Percentiles rank a stretch among this genome's conserved stretches.
These are phyloP conservation scores for Termitomyces sp. DNA, from an alignment of 768 basidiomycete genomes.

Conservation along the genomic window DNA sequence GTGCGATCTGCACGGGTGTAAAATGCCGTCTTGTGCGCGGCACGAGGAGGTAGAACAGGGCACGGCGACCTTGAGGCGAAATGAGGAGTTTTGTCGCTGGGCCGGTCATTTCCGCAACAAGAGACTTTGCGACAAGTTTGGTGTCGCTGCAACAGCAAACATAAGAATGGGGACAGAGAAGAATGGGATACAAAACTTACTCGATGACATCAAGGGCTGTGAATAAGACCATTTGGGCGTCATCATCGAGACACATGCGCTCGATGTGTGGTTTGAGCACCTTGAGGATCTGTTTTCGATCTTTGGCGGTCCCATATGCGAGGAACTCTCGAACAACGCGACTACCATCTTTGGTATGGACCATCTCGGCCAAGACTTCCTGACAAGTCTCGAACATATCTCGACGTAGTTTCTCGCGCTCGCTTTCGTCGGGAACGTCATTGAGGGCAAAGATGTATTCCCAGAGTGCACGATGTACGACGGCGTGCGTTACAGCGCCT, in stretches of 20 bases:
- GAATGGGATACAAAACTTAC: slow-evolving; percentile 35
- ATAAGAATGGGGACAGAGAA: not conserved
- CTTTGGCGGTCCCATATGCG: slow-evolving; percentile 82
- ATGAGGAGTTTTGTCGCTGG: slow-evolving; percentile 51
- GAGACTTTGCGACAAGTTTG: slow-evolving; percentile 77
- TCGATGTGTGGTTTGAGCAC: slow-evolving; percentile 84
- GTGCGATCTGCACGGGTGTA: slow-evolving; percentile 71
- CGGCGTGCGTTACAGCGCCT: slow-evolving; percentile 78
- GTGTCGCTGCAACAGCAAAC: slow-evolving; percentile 60
- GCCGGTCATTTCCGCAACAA: slow-evolving; percentile 64
- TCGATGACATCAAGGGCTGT: slow-evolving; percentile 88
- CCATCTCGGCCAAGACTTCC: slow-evolving; percentile 86
- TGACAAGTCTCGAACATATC: slow-evolving; percentile 87
- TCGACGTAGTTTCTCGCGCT: slow-evolving; percentile 65
- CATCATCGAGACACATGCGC: slow-evolving; percentile 83
- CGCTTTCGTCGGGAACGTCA: slow-evolving; percentile 51
- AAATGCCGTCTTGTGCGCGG: slow-evolving; percentile 85
- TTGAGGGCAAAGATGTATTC: slow-evolving; percentile 72
- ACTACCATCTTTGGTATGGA: slow-evolving; percentile 90
- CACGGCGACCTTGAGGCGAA: slow-evolving; percentile 72
- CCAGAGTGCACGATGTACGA: slow-evolving; percentile 84
- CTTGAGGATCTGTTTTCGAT: slow-evolving; percentile 89
- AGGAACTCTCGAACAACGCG: slow-evolving; percentile 83
- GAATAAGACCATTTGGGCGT: slow-evolving; percentile 87
- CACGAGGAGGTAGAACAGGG: slow-evolving; percentile 76